These are phyloP conservation scores for Coemansia sp. DNA, from an alignment of 371 early-diverging fungal genomes.

Conservation along the genomic window DNA sequence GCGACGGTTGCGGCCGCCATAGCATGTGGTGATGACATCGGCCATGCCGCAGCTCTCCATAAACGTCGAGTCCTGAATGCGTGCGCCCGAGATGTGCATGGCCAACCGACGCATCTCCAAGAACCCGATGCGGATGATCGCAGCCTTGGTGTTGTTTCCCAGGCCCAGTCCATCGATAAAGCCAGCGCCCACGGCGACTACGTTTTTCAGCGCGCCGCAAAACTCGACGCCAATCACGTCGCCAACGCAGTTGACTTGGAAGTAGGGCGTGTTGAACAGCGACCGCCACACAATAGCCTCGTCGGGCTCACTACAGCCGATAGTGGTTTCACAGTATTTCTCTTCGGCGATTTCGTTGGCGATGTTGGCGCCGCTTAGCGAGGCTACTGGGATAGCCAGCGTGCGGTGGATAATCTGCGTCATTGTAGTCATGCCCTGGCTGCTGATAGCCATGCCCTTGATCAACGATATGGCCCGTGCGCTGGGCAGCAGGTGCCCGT, in stretches of 20 bases:
- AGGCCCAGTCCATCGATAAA: conserved; percentile 86
- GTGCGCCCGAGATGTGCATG: conserved; percentile 63
- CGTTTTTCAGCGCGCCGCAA: conserved; percentile 98
- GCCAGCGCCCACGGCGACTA: conserved; percentile 98
- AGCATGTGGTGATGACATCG: conserved; percentile 93
- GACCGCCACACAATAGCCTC: conserved; percentile 77
- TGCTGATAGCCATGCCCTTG: conserved; percentile 88
- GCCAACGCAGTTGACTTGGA: conserved; percentile 77
- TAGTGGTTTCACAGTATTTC: conserved; percentile 94
- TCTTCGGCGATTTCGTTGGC: conserved; percentile 95
- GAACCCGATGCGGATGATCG: conserved; percentile 95
- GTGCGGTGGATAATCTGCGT: conserved; percentile 82
- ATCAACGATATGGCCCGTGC: conserved; percentile 93
- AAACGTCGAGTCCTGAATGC: conserved; percentile 86
- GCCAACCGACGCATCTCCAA: conserved; percentile 87
- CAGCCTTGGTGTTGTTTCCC: conserved; percentile 96
- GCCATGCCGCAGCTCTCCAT: conserved; percentile 97
- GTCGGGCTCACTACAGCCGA: conserved; percentile 71
- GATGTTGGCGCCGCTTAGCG: conserved; percentile 99
- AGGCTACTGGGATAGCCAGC: conserved; percentile 74
- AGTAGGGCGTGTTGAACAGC: conserved; percentile 87
- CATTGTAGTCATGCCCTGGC: conserved; percentile 77
- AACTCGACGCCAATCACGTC: conserved; percentile 95
- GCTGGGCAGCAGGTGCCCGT: conserved; percentile 63
- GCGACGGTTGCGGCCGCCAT: conserved; percentile 95